A percentile compares a stretch with the other conserved stretches of the same genome.
Conservation (phyloP, 495 filamentous ascomycete species). For the Neurospora sp. region DNA sequence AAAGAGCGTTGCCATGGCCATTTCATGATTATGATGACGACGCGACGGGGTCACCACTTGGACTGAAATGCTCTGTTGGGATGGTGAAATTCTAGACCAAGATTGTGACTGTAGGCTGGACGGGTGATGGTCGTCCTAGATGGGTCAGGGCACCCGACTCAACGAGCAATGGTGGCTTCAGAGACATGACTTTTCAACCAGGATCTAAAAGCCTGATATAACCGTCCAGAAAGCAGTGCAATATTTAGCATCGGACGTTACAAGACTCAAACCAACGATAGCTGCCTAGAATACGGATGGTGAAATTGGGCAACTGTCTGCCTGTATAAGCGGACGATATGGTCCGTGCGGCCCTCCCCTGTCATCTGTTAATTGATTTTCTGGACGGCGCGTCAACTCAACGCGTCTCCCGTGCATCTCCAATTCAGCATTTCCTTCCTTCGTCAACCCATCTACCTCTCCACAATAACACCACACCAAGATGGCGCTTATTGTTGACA, state of each 20-base stretch:
- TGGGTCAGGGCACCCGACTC: background rate
- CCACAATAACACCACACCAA: background rate
- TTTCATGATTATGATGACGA: background rate
- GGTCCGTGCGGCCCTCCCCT: conserved; percentile 8
- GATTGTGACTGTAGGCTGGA: background rate
- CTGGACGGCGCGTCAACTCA: conserved; percentile 3
- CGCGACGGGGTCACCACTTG: background rate
- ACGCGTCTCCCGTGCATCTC: conserved; percentile 12
- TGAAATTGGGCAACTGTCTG: background rate
- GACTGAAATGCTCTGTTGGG: background rate
- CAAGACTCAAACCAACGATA: background rate
- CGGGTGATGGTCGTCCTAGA: background rate
- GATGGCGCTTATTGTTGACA: conserved; percentile 80
- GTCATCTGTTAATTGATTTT: conserved; percentile 7
- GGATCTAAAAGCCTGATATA: background rate
- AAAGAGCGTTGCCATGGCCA: background rate
- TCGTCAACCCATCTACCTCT: background rate
- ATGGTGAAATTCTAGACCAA: background rate
- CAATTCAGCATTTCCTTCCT: background rate
- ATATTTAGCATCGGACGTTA: background rate
- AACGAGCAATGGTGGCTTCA: background rate
- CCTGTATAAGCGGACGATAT: background rate
- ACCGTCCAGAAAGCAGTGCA: background rate
- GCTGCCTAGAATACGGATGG: background rate
- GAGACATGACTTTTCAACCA: background rate